These are phyloP conservation scores for Geotrichum cucujoidarum DNA, from an alignment of 1,139 yeast genomes.

Conservation along the genomic window DNA sequence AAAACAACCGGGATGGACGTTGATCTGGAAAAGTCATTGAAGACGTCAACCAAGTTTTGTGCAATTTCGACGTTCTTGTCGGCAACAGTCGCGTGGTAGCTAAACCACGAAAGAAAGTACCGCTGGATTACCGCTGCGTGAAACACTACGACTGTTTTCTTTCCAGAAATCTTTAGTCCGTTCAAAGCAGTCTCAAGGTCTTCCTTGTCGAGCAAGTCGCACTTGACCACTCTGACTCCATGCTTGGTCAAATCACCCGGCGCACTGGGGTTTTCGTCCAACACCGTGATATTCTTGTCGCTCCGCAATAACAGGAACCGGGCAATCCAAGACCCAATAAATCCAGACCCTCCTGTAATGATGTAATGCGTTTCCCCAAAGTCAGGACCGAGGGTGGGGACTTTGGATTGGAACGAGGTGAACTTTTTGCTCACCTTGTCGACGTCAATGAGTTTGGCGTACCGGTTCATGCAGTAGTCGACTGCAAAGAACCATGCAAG, in stretches of 20 bases:
- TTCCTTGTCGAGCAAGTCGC: constrained; percentile 23
- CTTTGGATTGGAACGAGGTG: constrained; percentile 10
- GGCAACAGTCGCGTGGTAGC: constrained; percentile 13
- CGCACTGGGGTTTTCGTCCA: constrained; percentile 25
- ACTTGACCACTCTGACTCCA: constrained; percentile 24
- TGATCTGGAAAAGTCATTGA: constrained; percentile 5
- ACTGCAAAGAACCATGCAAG: constrained; percentile 4
- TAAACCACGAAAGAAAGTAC: constrained; percentile 17
- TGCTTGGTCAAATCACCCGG: constrained; percentile 30
- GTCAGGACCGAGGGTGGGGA: constrained; percentile 7
- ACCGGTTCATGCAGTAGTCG: constrained; percentile 15
- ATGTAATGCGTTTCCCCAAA: constrained; percentile 22
- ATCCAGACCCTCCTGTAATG: constrained; percentile 35
- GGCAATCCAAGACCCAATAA: constrained; percentile 35
- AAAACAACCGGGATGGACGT: constrained; percentile 11
- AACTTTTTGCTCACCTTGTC: constrained; percentile 13
- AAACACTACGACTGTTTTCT: constrained; percentile 20
- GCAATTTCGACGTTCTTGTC: constrained; percentile 19
- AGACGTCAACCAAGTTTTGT: constrained; percentile 17
- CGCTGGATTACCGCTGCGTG: constrained; percentile 25
- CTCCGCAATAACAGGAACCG: constrained; percentile 31
- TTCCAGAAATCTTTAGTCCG: neutral
- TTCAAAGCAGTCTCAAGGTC: constrained; percentile 17
- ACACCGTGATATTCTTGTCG: constrained; percentile 24
- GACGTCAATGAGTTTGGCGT: constrained; percentile 15